Conservation (phyloP, 179 eudicot species). For the Sideroxylon spinosum region DNA sequence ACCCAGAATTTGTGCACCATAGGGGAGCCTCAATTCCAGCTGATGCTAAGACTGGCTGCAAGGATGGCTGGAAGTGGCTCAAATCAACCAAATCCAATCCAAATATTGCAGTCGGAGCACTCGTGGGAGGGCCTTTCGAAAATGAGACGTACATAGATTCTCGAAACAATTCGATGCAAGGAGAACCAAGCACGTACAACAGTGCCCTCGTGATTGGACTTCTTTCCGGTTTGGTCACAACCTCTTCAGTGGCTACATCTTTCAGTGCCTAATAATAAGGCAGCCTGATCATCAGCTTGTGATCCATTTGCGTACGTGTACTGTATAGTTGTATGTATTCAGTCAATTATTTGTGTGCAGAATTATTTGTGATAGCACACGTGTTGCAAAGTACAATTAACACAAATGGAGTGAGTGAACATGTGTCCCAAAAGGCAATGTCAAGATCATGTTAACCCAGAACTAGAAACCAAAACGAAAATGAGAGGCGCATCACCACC, state of each 20-base stretch:
- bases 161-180: slow-evolving; percentile 74
- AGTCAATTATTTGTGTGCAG: too few species aligned
- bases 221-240: slow-evolving; percentile 71
- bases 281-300: too few species aligned
- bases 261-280: slow-evolving; percentile 38
- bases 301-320: too few species aligned
- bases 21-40: slow-evolving; percentile 90
- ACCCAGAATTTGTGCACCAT: slow-evolving; percentile 72
- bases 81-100: slow-evolving; percentile 62
- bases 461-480: background rate
- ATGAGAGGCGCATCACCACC: background rate
- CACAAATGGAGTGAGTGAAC: background rate
- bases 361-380: background rate
- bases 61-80: slow-evolving; percentile 62
- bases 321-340: too few species aligned
- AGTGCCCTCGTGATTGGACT: slow-evolving; percentile 77
- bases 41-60: slow-evolving; percentile 51
- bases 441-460: background rate
- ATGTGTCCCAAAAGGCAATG: background rate
- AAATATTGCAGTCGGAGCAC: slow-evolving; percentile 69
- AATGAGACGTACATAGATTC: slow-evolving; percentile 65
- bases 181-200: slow-evolving; percentile 75
- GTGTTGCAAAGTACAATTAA: background rate
- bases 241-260: slow-evolving; percentile 57
- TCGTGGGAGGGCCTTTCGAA: slow-evolving; percentile 83